Percentiles rank a stretch among this genome's conserved stretches.
These are phyloP conservation scores for Aphanomyces astaci DNA, from an alignment of 352 stramenopile genomes.

Conservation along the genomic window DNA sequence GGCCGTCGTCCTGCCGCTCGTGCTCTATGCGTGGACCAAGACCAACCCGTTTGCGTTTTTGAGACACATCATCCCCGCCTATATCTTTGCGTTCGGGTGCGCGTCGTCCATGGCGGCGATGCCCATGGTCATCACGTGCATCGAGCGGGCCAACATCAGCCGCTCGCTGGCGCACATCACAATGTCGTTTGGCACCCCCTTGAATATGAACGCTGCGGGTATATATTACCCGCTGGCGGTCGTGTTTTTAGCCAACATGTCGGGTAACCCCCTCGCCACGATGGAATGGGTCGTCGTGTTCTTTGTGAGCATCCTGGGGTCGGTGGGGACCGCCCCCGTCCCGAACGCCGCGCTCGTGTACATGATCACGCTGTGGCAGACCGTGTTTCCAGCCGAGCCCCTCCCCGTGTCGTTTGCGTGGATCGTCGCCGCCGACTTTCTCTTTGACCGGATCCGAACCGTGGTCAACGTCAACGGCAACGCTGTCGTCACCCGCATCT, in stretches of 20 bases:
- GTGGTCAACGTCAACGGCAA: conserved; percentile 81
- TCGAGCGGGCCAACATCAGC: conserved; percentile 23
- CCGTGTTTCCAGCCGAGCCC: conserved; percentile 43
- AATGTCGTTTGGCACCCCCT: not conserved
- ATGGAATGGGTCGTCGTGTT: conserved; percentile 48
- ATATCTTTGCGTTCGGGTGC: conserved; percentile 36
- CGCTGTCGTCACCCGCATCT: conserved; percentile 67
- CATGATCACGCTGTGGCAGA: conserved; percentile 70
- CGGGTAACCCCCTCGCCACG: conserved; percentile 5
- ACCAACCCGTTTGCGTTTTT: conserved; percentile 34
- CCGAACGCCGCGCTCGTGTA: conserved; percentile 66
- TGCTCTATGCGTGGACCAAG: conserved; percentile 28
- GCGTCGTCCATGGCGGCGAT: conserved; percentile 41
- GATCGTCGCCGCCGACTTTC: conserved; percentile 60
- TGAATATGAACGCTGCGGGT: not conserved
- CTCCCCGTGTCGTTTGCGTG: conserved; percentile 57
- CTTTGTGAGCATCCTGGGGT: conserved; percentile 56
- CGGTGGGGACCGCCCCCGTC: conserved; percentile 60
- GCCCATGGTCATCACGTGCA: conserved; percentile 34
- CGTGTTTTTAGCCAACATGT: conserved; percentile 8
- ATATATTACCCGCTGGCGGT: conserved; percentile 1
- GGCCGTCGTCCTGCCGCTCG: conserved; percentile 50
- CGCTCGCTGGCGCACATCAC: not conserved
- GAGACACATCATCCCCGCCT: conserved; percentile 28
- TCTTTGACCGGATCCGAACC: conserved; percentile 61